Percentiles rank a stretch among this genome's conserved stretches.
Evolutionary conservation across 2,329 filamentous ascomycete species (phyloP).

Genomic region (Aspergillus persii): DNA sequence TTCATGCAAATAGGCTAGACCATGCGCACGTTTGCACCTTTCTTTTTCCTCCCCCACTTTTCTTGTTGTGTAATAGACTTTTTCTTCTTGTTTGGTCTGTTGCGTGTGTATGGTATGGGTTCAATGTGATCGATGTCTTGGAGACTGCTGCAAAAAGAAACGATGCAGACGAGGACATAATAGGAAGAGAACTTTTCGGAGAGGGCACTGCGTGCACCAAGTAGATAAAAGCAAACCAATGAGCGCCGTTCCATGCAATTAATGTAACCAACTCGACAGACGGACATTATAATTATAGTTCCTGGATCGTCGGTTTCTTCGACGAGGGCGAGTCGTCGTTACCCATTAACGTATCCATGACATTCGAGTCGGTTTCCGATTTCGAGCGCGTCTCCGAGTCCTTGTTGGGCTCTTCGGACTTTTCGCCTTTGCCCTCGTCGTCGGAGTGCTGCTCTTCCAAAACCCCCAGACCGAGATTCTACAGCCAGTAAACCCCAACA

Average conservation of each 20-base stretch:
- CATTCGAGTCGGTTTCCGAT: conserved; percentile 23
- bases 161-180: not conserved
- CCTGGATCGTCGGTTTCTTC: conserved; percentile 39
- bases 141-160: not conserved
- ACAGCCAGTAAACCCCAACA: not conserved
- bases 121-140: conserved; percentile 9
- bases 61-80: conserved; percentile 6
- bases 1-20: conserved; percentile 26
- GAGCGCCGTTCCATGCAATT: conserved; percentile 16
- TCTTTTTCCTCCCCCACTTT: conserved; percentile 8
- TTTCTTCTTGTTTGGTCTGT: not conserved
- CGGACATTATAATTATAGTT: conserved; percentile 26
- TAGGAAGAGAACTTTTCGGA: not conserved
- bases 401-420: conserved; percentile 13
- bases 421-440: conserved; percentile 21
- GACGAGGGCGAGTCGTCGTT: conserved; percentile 22
- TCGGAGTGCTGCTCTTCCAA: conserved; percentile 38
- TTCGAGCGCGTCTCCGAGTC: conserved; percentile 15
- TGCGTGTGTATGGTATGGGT: conserved; percentile 11
- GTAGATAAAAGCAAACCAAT: not conserved
- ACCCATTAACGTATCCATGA: conserved; percentile 40
- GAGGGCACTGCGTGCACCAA: not conserved
- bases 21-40: conserved; percentile 9
- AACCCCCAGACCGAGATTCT: conserved; percentile 47
- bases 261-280: not conserved